Conservation (phyloP, 164 flowering plant species). For the Stephania cephalantha region DNA sequence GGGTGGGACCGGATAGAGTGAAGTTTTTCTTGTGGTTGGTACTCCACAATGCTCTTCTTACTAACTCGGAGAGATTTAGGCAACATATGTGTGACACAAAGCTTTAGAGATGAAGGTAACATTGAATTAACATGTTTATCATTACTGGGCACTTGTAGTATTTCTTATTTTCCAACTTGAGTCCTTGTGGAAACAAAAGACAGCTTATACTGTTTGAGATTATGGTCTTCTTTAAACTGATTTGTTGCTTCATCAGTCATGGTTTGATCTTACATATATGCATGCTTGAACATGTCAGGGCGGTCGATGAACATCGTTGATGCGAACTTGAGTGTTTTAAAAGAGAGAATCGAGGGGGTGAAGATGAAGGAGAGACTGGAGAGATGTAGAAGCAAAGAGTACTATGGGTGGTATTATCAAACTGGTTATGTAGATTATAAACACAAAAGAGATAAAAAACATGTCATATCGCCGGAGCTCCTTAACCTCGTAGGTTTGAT, state of each 20-base stretch:
- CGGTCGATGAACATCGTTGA: constrained; percentile 37
- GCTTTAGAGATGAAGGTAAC: constrained; percentile 30
- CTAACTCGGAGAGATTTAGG: too few species aligned
- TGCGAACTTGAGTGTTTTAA: constrained; percentile 31
- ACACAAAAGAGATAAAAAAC: constrained; percentile 15
- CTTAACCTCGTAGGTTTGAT: constrained; percentile 23
- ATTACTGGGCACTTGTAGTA: background rate
- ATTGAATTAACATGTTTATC: background rate
- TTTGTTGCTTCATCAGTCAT: background rate
- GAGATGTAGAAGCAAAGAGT: constrained; percentile 20
- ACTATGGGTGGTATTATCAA: constrained; percentile 40
- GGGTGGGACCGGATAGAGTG: too few species aligned
- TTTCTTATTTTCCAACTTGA: background rate
- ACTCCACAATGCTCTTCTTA: too few species aligned
- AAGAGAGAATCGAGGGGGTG: constrained; percentile 34
- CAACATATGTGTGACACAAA: too few species aligned
- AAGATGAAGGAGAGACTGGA: constrained; percentile 37
- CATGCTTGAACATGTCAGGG: constrained; percentile 18
- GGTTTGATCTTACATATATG: background rate
- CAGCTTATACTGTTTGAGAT: background rate
- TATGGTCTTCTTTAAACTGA: background rate
- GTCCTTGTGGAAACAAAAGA: background rate
- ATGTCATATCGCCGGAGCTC: constrained; percentile 9
- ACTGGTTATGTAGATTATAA: constrained; percentile 16
- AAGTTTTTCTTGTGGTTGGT: too few species aligned